These are phyloP conservation scores for Ophiostoma piceae DNA, from an alignment of 2,329 filamentous ascomycete genomes.

Conservation along the genomic window DNA sequence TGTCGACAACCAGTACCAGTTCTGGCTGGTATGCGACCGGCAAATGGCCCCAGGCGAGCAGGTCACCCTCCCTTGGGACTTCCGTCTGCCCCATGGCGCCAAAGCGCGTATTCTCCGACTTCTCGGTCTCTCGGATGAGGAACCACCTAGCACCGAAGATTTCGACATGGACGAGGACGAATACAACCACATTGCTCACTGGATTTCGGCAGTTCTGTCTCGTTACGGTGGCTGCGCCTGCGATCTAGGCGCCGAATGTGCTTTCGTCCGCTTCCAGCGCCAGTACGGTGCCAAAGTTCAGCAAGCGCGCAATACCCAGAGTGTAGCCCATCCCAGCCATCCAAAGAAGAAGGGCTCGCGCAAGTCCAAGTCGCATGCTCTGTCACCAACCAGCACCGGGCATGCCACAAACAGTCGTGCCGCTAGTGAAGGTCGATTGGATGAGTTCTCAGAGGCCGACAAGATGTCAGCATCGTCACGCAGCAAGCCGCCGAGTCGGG, in stretches of 20 bases:
- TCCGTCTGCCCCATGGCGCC: conserved; percentile 52
- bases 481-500: conserved; percentile 62
- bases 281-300: conserved; percentile 38
- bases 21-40: conserved; percentile 83
- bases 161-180: conserved; percentile 55
- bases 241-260: conserved; percentile 56
- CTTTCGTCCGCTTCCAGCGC: conserved; percentile 58
- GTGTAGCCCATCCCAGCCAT: conserved; percentile 32
- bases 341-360: conserved; percentile 46
- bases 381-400: conserved; percentile 59
- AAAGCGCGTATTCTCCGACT: conserved; percentile 52
- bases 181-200: conserved; percentile 55
- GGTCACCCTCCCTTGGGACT: conserved; percentile 65
- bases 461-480: conserved; percentile 47
- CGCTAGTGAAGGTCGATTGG: conserved; percentile 55
- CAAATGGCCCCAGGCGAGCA: conserved; percentile 62
- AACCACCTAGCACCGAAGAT: conserved; percentile 44
- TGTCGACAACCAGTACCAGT: conserved; percentile 73
- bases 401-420: conserved; percentile 60
- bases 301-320: conserved; percentile 36
- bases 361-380: conserved; percentile 50
- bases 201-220: conserved; percentile 65
- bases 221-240: conserved; percentile 79
- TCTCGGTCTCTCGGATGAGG: conserved; percentile 59
- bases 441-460: conserved; percentile 53